Conservation (phyloP, 2,329 filamentous ascomycete species). For the Cadophora luteo-olivacea region DNA sequence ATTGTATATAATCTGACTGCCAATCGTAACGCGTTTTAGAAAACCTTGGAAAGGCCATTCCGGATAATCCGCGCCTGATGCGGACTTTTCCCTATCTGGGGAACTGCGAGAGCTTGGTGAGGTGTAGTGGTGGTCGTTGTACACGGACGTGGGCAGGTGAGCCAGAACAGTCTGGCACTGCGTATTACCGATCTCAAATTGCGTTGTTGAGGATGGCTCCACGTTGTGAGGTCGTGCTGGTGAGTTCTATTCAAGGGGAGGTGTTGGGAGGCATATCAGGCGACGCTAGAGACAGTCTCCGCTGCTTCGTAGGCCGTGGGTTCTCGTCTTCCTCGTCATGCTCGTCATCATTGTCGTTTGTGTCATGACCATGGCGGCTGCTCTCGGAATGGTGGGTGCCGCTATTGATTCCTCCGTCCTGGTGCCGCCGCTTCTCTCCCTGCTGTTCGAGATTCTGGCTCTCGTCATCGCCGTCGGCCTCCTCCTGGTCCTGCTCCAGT, state of each 20-base stretch:
- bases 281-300: slow-evolving; percentile 23
- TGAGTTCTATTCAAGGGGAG: slow-evolving; percentile 19
- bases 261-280: slow-evolving; percentile 21
- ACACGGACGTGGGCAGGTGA: slow-evolving; percentile 14
- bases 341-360: slow-evolving; percentile 16
- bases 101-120: slow-evolving; percentile 27
- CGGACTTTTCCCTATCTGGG: slow-evolving; percentile 22
- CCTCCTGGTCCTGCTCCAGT: slow-evolving; percentile 5
- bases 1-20: slow-evolving; percentile 26
- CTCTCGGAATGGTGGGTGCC: slow-evolving; percentile 22
- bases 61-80: slow-evolving; percentile 30
- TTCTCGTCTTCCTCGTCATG: slow-evolving; percentile 17
- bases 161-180: slow-evolving; percentile 18
- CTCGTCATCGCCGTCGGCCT: slow-evolving; percentile 20
- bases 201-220: slow-evolving; percentile 23
- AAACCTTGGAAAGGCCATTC: slow-evolving; percentile 35
- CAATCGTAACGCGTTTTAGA: slow-evolving; percentile 31
- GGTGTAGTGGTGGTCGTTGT: slow-evolving; percentile 23
- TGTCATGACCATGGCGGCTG: slow-evolving; percentile 21
- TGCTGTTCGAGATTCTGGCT: slow-evolving; percentile 16
- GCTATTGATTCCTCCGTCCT: slow-evolving; percentile 18
- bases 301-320: slow-evolving; percentile 25
- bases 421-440: slow-evolving; percentile 21
- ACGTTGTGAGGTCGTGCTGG: slow-evolving; percentile 19
- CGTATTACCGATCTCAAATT: slow-evolving; percentile 24